Evolutionary conservation across 176 grass and related monocot genomes (phyloP).

Genomic region (Zizania latifolia): DNA sequence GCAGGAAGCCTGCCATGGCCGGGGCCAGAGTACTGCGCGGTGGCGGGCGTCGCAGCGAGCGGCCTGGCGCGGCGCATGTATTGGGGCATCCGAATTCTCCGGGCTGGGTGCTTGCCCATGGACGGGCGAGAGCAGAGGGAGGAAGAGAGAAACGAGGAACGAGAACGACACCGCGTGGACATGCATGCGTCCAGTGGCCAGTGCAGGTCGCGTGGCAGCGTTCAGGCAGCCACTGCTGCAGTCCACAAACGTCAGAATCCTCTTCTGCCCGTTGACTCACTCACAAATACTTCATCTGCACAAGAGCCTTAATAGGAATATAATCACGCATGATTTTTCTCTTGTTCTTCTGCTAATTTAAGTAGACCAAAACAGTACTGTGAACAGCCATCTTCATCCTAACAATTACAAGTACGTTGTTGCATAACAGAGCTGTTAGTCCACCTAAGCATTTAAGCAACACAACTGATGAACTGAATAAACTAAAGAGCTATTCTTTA

Average conservation of each 20-base stretch:
- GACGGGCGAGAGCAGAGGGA: not conserved
- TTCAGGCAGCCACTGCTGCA: too few species aligned
- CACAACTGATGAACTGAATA: not conserved
- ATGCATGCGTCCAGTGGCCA: not conserved
- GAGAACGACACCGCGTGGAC: not conserved
- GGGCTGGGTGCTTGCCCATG: not conserved
- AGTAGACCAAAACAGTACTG: not conserved
- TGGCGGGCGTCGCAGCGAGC: not conserved
- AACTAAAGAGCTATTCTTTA: not conserved
- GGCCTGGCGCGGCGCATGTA: not conserved
- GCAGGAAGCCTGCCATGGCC: constrained; percentile 40
- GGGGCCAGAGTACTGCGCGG: not conserved
- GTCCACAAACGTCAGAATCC: too few species aligned
- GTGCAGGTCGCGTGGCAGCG: too few species aligned
- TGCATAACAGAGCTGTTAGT: not conserved
- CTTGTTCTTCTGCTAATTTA: not conserved
- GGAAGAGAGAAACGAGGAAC: not conserved
- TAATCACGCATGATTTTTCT: not conserved
- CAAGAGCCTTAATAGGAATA: not conserved
- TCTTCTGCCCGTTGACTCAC: too few species aligned
- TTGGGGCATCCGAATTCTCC: too few species aligned
- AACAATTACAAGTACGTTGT: not conserved
- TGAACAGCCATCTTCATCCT: not conserved
- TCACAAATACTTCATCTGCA: too few species aligned
- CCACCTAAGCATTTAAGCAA: not conserved